Evolutionary conservation across 805 yeast genomes (phyloP), one percentile per base, ranked within the genome.

Genomic region (Saccharomycopsis synnaedendra): DNA sequence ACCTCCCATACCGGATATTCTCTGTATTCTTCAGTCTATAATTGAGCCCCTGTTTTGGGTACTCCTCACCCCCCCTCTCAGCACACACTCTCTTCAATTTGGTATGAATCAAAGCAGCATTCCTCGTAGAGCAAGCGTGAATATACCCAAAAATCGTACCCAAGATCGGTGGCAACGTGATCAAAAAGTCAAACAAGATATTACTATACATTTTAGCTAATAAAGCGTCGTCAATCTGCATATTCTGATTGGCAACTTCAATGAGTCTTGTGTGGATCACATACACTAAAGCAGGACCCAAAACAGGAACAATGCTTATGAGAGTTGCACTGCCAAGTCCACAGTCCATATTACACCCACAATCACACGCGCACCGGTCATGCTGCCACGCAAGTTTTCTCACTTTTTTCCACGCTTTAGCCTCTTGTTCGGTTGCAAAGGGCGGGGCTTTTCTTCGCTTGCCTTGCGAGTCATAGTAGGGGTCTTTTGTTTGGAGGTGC

Each of bases 201-300:
- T 89, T 85, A 10, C 82, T 82, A 49, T 85, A 79, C 76, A 90
- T 70, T 57, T 84, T 78, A 4, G 85, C 79, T 44, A 76, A 70
- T 44, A 80, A 70, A 43, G 70, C 66, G 27, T 73, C 69, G 47
- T 76, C 74, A 8, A 39, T 9, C 19, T 27, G 19, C 8, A n/a
- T 27, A n/a, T 19, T 8, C 9, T 11, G 41, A 9, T n/a, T 8
- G 0, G 90, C 93, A 48, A 74, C 61, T 30, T 68, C 65, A 31
- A 86, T 70, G 52, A 89, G 61, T 51, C 88, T 70, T 3, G 79
- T 74, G 60, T 89, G 96, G 37, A 87, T 72, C 2, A 74, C 79
- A 62, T 82, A 90, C 88, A 87, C 85, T 47, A 80, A 57, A 3
- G 79, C 54, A 1, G 97, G 95, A 0, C 97, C 97, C n/a, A 90